Evolutionary conservation across 768 basidiomycete genomes (phyloP), one percentile per base, ranked within the genome.

Genomic region (Hypholoma sublateritium): DNA sequence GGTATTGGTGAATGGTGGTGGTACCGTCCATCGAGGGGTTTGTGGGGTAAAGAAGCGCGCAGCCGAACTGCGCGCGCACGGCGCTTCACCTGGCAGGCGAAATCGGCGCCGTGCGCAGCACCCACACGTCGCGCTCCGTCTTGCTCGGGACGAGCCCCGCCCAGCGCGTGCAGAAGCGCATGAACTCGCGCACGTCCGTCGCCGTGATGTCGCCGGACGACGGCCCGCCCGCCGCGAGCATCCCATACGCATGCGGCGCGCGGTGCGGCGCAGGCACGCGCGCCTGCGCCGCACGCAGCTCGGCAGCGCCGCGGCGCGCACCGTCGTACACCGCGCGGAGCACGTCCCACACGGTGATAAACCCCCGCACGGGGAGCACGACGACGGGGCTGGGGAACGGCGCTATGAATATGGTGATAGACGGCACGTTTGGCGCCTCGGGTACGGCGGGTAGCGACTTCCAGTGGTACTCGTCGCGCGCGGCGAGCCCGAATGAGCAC

Each of bases 341-440:
- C 5, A 66, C 54, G 24, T 66, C 65, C 3, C 59, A 59, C 21
- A 66, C 53, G 11, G 65, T 64, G 41, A 66, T 61, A 2, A 57
- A 17, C 6, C 57, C 60, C 5, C 39, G 41, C n/a, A 39, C 57
- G 19, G 61, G 61, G 42, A 54, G 52, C 14, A 62, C 58, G 45
- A 62, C 47, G 28, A 66, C 61, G 1, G 58, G 56, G 7, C 50
- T 51, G 1, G 46, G 49, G 44, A 64, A 66, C n/a, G 59, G 60
- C 11, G 49, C 45, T 24, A 66, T 11, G 6, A 57, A 55, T n/a
- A 66, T 61, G 46, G 57, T 57, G 16, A 47, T 11, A 2, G 61
- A 54, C 7, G n/a, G 7, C 24, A 8, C 17, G 8, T 41, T 16
- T 13, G 52, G 34, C 1, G 55, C 43, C 9, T 55, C 34, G 24